Percentiles rank a stretch among this genome's conserved stretches.
phyloP scores from a whole-genome alignment of 441 rosid genomes.

The Caryocar brasiliense region DNA sequence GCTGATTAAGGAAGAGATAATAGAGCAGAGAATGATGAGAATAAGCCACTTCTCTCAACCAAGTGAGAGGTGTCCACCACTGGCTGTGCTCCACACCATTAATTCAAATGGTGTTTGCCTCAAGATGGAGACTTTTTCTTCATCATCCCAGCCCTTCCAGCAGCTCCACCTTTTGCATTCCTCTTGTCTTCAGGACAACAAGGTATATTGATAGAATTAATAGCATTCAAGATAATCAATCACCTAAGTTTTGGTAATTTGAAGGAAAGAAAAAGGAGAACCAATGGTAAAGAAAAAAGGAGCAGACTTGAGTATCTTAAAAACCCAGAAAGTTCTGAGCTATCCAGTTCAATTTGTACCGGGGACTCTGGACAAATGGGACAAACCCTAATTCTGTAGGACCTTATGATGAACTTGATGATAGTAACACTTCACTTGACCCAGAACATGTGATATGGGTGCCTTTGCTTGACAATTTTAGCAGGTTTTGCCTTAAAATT shows the following conservation, averaged over 20 bases:
- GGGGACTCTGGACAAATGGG: slow-evolving; percentile 32
- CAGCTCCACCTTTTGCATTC: slow-evolving; percentile 63
- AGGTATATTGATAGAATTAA: slow-evolving; percentile 43
- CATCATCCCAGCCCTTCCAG: too few species aligned
- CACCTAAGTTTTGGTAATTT: too few species aligned
- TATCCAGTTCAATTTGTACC: slow-evolving; percentile 11
- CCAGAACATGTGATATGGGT: too few species aligned
- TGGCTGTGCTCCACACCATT: slow-evolving; percentile 73
- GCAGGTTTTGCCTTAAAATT: too few species aligned
- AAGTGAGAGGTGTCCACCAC: slow-evolving; percentile 94
- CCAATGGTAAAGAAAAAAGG: too few species aligned
- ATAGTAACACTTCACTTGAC: too few species aligned
- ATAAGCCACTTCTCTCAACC: slow-evolving; percentile 50
- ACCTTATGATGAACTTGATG: too few species aligned
- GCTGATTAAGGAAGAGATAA: slow-evolving; percentile 30
- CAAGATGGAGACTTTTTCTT: slow-evolving; percentile 96
- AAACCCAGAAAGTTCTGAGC: neutral
- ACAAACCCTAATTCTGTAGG: slow-evolving; percentile 18
- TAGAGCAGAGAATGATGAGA: slow-evolving; percentile 44
- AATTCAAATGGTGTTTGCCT: slow-evolving; percentile 65
- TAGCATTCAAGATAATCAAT: slow-evolving; percentile 16
- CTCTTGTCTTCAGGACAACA: slow-evolving; percentile 74
- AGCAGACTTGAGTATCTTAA: neutral
- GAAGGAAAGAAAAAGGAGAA: neutral
- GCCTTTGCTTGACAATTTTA: too few species aligned